Conservation (phyloP, 2,329 filamentous ascomycete species). For the Biscogniauxia sp. region DNA sequence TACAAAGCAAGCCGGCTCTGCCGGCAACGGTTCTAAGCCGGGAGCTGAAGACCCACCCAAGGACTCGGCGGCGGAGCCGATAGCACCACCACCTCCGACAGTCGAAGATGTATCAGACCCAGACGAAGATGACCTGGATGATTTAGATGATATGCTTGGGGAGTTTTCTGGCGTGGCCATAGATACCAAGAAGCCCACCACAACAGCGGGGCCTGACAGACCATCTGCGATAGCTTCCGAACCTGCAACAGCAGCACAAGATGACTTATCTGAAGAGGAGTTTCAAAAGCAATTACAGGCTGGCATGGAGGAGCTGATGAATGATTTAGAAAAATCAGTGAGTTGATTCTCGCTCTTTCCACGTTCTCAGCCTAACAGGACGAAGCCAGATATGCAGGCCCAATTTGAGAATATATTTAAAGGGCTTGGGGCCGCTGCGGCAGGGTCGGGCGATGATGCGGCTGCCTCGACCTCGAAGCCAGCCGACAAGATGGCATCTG, state of each 20-base stretch:
- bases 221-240: conserved; percentile 21
- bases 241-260: conserved; percentile 30
- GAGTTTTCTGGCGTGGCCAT: conserved; percentile 74
- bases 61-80: conserved; percentile 20
- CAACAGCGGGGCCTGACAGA: conserved; percentile 22
- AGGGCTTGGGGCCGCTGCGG: conserved; percentile 59
- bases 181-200: conserved; percentile 41
- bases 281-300: conserved; percentile 85
- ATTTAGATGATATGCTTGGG: conserved; percentile 92
- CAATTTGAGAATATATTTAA: conserved; percentile 79
- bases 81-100: conserved; percentile 25
- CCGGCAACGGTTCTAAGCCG: conserved; percentile 15
- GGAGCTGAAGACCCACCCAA: conserved; percentile 5
- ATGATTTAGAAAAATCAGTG: conserved; percentile 63
- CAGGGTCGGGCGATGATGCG: conserved; percentile 27
- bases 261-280: conserved; percentile 65
- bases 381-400: conserved; percentile 67
- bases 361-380: neutral
- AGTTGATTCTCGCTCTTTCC: conserved; percentile 20
- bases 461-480: conserved; percentile 24
- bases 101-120: conserved; percentile 73
- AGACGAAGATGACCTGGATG: conserved; percentile 88
- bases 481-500: conserved; percentile 27
- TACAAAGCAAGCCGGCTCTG: conserved; percentile 12
- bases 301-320: conserved; percentile 82